Conservation (phyloP, 805 yeast species). For the Vanderwaltozyma tropicalis region DNA sequence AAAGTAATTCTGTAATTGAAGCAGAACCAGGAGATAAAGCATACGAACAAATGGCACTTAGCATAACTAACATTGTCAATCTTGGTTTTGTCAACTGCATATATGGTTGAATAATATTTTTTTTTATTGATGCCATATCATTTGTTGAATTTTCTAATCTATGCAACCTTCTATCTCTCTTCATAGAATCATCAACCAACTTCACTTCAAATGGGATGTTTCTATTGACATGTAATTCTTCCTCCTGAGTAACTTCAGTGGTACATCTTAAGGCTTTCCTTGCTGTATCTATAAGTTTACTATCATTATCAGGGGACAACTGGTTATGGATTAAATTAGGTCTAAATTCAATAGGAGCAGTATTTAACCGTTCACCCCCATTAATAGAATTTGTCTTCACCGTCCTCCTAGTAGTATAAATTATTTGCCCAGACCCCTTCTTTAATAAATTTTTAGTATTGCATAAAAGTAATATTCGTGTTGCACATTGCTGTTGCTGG, state of each 20-base stretch:
- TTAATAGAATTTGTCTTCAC: neutral
- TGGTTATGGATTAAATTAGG: conserved; percentile 22
- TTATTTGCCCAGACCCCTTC: too few relatives aligned
- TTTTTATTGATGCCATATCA: conserved; percentile 19
- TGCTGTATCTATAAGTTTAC: conserved; percentile 13
- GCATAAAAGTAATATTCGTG: neutral
- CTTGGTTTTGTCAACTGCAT: conserved; percentile 83
- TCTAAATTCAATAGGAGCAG: conserved; percentile 31
- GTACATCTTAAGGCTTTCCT: conserved; percentile 29
- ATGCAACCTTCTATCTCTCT: conserved; percentile 6
- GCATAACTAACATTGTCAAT: conserved; percentile 74
- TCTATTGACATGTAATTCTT: neutral
- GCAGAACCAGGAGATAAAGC: conserved; percentile 83
- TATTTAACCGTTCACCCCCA: conserved; percentile 13
- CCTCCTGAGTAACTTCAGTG: conserved; percentile 15
- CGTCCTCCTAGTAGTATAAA: neutral
- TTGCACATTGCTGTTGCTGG: neutral
- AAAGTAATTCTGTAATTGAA: conserved; percentile 56
- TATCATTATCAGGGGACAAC: conserved; percentile 2
- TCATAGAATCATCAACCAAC: conserved; percentile 24
- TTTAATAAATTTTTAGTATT: neutral
- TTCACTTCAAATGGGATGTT: conserved; percentile 47
- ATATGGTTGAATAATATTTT: conserved; percentile 47
- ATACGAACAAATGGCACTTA: conserved; percentile 87
- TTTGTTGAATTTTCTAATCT: conserved; percentile 1